Percentiles rank a stretch among this genome's conserved stretches.
Conservation (phyloP, 305 asterid species). For the Rubia tinctorum region DNA sequence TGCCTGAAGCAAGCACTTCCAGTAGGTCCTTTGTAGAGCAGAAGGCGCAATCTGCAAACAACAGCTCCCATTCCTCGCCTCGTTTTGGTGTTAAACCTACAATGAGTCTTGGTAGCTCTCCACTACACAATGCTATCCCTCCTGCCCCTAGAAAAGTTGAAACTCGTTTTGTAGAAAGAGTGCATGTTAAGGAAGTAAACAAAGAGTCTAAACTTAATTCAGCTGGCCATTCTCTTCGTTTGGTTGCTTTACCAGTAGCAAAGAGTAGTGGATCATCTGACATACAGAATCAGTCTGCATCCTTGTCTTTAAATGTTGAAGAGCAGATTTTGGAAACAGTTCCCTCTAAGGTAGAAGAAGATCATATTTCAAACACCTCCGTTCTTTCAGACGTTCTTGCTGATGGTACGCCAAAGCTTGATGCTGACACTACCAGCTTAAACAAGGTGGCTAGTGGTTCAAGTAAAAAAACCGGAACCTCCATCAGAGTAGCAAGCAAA, state of each 20-base stretch:
- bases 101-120: slow-evolving; percentile 24
- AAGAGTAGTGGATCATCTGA: slow-evolving; percentile 21
- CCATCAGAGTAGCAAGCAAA: slow-evolving; percentile 39
- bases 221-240: slow-evolving; percentile 27
- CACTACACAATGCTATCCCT: slow-evolving; percentile 13
- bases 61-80: slow-evolving; percentile 39
- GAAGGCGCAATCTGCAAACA: slow-evolving; percentile 30
- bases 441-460: slow-evolving; percentile 28
- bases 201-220: slow-evolving; percentile 32
- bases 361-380: slow-evolving; percentile 23
- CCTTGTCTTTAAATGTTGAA: slow-evolving; percentile 27
- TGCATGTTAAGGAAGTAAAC: slow-evolving; percentile 24
- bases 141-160: slow-evolving; percentile 12
- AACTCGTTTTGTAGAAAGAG: slow-evolving; percentile 4
- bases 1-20: slow-evolving; percentile 36
- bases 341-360: slow-evolving; percentile 34
- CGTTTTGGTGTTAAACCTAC: slow-evolving; percentile 30
- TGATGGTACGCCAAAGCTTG: slow-evolving; percentile 26
- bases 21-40: slow-evolving; percentile 25
- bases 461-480: slow-evolving; percentile 30
- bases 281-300: slow-evolving; percentile 20
- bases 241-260: slow-evolving; percentile 18
- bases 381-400: slow-evolving; percentile 23
- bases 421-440: slow-evolving; percentile 23
- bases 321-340: slow-evolving; percentile 20